These are phyloP conservation scores for Sordaria brevicollis DNA, from an alignment of 495 filamentous ascomycete genomes.

Conservation along the genomic window DNA sequence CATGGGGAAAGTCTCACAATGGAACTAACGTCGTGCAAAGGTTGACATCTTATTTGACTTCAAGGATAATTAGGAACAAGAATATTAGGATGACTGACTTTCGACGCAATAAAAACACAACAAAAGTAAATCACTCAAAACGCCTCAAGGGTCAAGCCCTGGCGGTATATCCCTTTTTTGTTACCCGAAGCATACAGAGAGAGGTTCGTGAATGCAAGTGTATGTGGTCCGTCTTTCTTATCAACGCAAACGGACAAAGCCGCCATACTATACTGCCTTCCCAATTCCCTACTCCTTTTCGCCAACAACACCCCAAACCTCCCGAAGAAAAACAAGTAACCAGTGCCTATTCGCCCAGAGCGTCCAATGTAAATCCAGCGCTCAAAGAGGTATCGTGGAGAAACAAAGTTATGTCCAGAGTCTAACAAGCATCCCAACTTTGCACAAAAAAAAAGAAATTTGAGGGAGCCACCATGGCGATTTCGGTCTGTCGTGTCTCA, in stretches of 20 bases:
- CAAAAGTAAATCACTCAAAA: conserved; percentile 10
- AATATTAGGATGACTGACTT: conserved; percentile 9
- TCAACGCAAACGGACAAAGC: conserved; percentile 11
- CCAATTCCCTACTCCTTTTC: neutral
- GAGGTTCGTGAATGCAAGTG: conserved; percentile 9
- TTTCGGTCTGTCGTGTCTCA: conserved; percentile 22
- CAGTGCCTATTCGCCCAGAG: conserved; percentile 3
- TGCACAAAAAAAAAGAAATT: conserved; percentile 17
- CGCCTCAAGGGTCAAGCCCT: conserved; percentile 13
- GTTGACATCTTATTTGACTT: conserved; percentile 20
- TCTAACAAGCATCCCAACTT: conserved; percentile 17
- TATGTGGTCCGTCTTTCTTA: conserved; percentile 1
- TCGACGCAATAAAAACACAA: conserved; percentile 3
- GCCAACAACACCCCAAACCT: neutral
- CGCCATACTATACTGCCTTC: conserved; percentile 5
- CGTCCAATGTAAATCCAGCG: conserved; percentile 6
- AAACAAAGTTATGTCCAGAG: conserved; percentile 3
- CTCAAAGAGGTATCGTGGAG: neutral
- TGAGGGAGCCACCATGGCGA: conserved; percentile 7
- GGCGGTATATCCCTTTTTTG: conserved; percentile 11
- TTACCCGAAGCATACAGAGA: neutral
- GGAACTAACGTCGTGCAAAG: conserved; percentile 9
- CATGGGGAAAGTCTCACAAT: neutral
- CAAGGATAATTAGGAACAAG: conserved; percentile 17
- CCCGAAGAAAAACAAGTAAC: conserved; percentile 3